A percentile compares a stretch with the other conserved stretches of the same genome.
Evolutionary conservation across 306 rosid genomes (phyloP).

Genomic region (Gillenia trifoliata): DNA sequence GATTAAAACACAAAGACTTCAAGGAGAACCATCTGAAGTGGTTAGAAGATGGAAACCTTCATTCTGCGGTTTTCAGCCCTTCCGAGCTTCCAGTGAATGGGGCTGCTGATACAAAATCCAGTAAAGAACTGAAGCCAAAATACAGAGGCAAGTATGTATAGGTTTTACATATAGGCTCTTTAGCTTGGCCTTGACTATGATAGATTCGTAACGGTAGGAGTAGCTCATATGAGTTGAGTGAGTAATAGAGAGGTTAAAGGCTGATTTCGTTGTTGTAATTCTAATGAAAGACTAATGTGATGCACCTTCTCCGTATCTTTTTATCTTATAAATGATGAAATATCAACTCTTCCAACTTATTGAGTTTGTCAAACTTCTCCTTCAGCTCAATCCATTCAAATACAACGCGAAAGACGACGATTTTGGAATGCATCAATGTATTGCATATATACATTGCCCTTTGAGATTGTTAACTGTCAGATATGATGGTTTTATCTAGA

Average conservation of each 20-base stretch:
- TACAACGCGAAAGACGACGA: too few relatives aligned
- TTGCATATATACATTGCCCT: too few relatives aligned
- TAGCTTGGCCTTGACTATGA: not conserved
- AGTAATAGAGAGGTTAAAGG: not conserved
- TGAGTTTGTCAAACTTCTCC: too few relatives aligned
- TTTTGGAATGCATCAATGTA: too few relatives aligned
- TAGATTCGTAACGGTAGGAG: not conserved
- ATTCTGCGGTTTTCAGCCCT: conserved; percentile 83
- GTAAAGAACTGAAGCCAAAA: conserved; percentile 70
- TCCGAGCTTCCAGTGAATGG: conserved; percentile 32
- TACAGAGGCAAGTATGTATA: conserved; percentile 93
- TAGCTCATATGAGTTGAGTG: not conserved
- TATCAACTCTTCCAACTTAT: too few relatives aligned
- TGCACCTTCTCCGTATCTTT: not conserved
- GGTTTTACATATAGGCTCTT: not conserved
- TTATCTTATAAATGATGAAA: not conserved
- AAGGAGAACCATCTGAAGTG: conserved; percentile 88
- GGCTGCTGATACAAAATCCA: conserved; percentile 35
- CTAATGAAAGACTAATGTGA: not conserved
- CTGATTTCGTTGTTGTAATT: conserved; percentile 4
- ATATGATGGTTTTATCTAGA: too few relatives aligned
- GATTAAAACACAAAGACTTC: conserved; percentile 60
- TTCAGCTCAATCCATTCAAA: too few relatives aligned
- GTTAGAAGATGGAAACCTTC: conserved; percentile 96
- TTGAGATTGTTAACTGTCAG: too few relatives aligned